A percentile compares a stretch with the other conserved stretches of the same genome.
Conservation (phyloP, 176 grass and related monocot species). For the Canna indica region DNA sequence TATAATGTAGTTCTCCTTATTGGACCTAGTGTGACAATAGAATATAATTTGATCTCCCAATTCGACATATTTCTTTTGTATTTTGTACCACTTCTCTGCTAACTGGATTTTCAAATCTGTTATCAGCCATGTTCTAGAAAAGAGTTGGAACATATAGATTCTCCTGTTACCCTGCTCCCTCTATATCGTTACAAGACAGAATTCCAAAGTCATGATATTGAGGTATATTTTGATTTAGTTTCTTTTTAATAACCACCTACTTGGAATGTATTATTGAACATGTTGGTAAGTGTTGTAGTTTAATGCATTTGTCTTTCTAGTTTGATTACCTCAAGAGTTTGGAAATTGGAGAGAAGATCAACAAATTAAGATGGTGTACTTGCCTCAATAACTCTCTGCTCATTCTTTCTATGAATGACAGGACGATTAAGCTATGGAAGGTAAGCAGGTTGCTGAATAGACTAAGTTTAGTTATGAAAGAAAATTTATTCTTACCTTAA, state of each 20-base stretch:
- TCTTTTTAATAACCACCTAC: background rate
- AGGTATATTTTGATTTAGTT: constrained; percentile 12
- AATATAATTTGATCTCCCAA: background rate
- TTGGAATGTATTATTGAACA: background rate
- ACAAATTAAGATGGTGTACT: constrained; percentile 43
- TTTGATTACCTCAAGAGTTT: constrained; percentile 45
- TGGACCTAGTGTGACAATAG: background rate
- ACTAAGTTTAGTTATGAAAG: background rate
- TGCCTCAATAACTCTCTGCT: constrained; percentile 29
- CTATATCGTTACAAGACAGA: constrained; percentile 34
- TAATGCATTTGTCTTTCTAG: constrained; percentile 11
- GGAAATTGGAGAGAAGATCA: constrained; percentile 48
- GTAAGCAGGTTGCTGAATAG: constrained; percentile 15
- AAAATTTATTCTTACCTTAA: background rate
- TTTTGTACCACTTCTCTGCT: background rate
- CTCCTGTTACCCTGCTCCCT: constrained; percentile 17
- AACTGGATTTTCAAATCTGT: background rate
- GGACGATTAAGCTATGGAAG: constrained; percentile 58
- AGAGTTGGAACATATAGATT: constrained; percentile 29
- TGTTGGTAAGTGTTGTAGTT: background rate
- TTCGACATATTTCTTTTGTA: background rate
- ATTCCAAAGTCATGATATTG: constrained; percentile 51
- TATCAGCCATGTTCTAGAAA: constrained; percentile 2
- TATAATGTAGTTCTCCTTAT: background rate
- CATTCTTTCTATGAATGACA: constrained; percentile 46